These are phyloP conservation scores for Exophiala calicioides DNA, from an alignment of 2,329 filamentous ascomycete species.

Conservation along the genomic window DNA sequence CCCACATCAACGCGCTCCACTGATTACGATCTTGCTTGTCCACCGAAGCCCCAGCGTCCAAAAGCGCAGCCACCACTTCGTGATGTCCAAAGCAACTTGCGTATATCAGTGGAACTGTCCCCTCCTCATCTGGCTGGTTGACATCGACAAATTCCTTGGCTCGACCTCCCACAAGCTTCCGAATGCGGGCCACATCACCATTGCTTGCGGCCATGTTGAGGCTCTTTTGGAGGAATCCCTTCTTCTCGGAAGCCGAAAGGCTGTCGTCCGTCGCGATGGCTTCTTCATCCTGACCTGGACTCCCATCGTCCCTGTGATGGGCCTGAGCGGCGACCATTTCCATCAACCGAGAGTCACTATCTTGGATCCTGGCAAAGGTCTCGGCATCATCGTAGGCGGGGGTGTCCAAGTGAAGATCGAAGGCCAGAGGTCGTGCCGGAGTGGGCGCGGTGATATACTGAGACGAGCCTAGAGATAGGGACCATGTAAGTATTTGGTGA, in stretches of 20 bases:
- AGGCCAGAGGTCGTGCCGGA: slow-evolving; percentile 78
- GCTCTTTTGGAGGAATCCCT: slow-evolving; percentile 76
- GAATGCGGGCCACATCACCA: slow-evolving; percentile 81
- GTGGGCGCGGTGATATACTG: slow-evolving; percentile 90
- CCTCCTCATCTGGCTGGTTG: slow-evolving; percentile 87
- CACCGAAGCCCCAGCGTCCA: slow-evolving; percentile 83
- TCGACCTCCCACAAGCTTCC: slow-evolving; percentile 71
- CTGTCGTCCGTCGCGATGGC: slow-evolving; percentile 73
- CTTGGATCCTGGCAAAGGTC: slow-evolving; percentile 60
- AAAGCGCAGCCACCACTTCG: slow-evolving; percentile 77
- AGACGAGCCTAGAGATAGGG: slow-evolving; percentile 70
- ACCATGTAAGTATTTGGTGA: slow-evolving; percentile 12
- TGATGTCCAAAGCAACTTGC: slow-evolving; percentile 96
- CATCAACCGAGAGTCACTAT: slow-evolving; percentile 85
- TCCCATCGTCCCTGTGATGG: slow-evolving; percentile 65
- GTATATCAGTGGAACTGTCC: slow-evolving; percentile 94
- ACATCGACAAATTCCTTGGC: slow-evolving; percentile 78
- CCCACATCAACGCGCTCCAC: slow-evolving; percentile 99
- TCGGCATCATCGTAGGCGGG: slow-evolving; percentile 68
- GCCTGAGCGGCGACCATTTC: slow-evolving; percentile 95
- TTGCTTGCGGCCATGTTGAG: slow-evolving; percentile 96
- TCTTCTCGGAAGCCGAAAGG: slow-evolving; percentile 75
- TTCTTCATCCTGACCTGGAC: slow-evolving; percentile 75
- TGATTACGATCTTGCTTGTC: slow-evolving; percentile 94
- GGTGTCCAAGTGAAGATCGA: slow-evolving; percentile 83